Conservation (phyloP, 2,329 filamentous ascomycete genomes). For the Fusarium nygamai region DNA sequence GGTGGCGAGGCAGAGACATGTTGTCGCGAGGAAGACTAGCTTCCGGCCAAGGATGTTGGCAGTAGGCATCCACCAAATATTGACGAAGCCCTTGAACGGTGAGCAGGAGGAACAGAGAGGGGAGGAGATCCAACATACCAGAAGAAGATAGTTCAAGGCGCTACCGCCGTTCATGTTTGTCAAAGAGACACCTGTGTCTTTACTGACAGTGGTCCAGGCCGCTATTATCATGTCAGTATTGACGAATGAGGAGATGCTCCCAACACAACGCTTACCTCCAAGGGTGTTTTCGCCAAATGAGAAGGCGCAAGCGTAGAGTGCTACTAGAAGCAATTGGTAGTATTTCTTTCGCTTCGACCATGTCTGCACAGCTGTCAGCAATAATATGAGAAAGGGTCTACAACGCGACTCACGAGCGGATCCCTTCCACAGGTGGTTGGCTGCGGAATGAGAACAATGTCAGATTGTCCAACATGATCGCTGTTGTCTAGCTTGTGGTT, state of each 20-base stretch:
- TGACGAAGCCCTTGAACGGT: neutral
- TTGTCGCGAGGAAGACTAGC: neutral
- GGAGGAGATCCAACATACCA: fast-evolving
- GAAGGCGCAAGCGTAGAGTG: neutral
- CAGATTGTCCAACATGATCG: neutral
- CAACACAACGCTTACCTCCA: neutral
- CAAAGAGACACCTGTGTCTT: neutral
- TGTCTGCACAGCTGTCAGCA: fast-evolving
- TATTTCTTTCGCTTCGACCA: neutral
- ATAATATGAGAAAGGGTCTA: fast-evolving
- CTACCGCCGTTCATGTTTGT: neutral
- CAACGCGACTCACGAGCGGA: neutral
- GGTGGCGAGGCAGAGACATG: neutral
- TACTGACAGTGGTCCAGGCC: neutral
- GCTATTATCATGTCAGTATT: neutral
- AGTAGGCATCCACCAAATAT: neutral
- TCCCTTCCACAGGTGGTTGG: neutral
- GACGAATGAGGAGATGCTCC: fast-evolving
- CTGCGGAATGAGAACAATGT: neutral
- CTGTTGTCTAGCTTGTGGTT: neutral
- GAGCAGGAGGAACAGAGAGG: fast-evolving
- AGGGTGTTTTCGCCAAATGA: neutral
- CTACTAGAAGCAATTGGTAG: neutral
- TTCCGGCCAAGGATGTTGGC: neutral
- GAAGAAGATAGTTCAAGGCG: neutral